Base-by-base conservation (phyloP, 495 filamentous ascomycete species). In the Penicillium bovifimosum region DNA sequence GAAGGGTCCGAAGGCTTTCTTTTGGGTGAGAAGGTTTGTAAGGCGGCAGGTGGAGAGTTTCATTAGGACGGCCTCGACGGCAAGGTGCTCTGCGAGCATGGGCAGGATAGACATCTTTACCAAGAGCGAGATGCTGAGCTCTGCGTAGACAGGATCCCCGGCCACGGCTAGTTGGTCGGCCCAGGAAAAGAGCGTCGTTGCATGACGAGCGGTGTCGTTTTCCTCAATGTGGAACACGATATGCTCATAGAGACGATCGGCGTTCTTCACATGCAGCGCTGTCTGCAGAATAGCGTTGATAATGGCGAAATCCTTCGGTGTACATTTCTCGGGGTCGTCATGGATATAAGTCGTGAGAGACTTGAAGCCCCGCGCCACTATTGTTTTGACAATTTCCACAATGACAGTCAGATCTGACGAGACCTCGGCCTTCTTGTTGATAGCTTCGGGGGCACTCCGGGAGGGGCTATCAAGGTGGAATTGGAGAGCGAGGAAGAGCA, bases 101-200 rank as follows among this genome's bases (percentile, higher is more conserved):
- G 86, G 87, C 4, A 97, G 74, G 33, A 77, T 82, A 1, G 91
- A 96, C 28, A 99, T 76, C 58, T 92, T 88, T 44, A 96, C 81
- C 14, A 99, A 82, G 66, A 96, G 92, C 14, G 87, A 79, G 8
- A 96, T 77, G 59, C 86, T 86, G 14, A 96, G 74, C 59, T 96
- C 90, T 55, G 90, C 95, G 70, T 96, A 96, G 39, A 99, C 74
- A n/a, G 93, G 95, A 56, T 98, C 92, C 27, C 85, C 83, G 45
- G 83, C 80, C 33, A 82, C 75, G 5, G 79, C 71, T 11, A 80
- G 77, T 54, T 84, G 83, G 66, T 97, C 89, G 13, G 93, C 83
- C 95, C 95, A 99, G 6, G 89, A 95, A 67, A 95, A 96, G 43
- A 99, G 77, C 10, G 87, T 88, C 13, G 85, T 85, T 0, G 90